Base-by-base conservation (phyloP, 192 early-diverging fungal species). In the Backusella macrospora region DNA sequence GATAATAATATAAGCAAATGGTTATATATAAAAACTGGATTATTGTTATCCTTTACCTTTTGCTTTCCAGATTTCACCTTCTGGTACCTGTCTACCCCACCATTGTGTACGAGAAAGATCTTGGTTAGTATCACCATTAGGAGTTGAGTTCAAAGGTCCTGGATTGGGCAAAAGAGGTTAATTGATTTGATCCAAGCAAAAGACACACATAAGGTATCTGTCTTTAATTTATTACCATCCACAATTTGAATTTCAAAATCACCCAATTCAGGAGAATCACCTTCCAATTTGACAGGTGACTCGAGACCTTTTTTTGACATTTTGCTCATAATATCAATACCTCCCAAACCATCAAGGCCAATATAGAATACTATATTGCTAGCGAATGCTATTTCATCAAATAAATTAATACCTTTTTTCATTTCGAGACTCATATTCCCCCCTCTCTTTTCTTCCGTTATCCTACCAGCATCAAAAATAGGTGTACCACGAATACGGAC, bases 401-500 rank as follows among this genome's bases (percentile, higher is more conserved):
- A 10, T 45, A 34, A 34, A 34, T 34, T 34, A 34, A 34, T 34
- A 2, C 29, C 29, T 34, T 34, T 34, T 34, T 42, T 8, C n/a
- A 52, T 3, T 37, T 34, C 29, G 34, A 9, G 13, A 9, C 39
- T 0, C 10, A 71, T 65, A 8, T 49, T 63, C 40, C 21, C 7
- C 10, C 62, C 4, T 16, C 4, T 23, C 10, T 47, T 48, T 2
- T 34, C 29, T 34, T 2, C 47, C 47, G n/a, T 62, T 29, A 7
- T 39, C 15, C 49, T 81, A 89, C 87, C 26, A 46, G 42, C 77
- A 40, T 82, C 65, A 45, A 72, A 65, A 13, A 90, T 83, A 0
- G 90, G 87, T 3, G 80, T 86, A 63, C 96, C 96, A 3, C 86
- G 84, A 46, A 98, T 92, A 13, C 92, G 87, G 5, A 88, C 89